Conservation (phyloP, 2,329 filamentous ascomycete genomes). For the Alternaria panax region DNA sequence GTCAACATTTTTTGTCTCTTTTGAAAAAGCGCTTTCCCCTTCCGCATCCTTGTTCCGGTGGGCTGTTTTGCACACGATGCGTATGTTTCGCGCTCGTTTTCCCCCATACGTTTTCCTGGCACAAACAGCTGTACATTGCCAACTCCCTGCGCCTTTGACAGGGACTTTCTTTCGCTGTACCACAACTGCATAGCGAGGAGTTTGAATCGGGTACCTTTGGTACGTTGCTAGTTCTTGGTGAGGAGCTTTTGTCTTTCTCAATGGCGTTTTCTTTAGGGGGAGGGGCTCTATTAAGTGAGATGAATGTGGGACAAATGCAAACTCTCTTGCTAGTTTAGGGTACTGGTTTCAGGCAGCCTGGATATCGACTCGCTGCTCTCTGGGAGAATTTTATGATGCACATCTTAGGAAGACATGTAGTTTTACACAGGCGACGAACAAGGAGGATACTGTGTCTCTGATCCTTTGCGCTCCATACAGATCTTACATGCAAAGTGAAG, state of each 20-base stretch:
- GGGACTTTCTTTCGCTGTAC: conserved; percentile 21
- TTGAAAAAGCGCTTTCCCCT: conserved; percentile 4
- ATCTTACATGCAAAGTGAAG: not conserved
- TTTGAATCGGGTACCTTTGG: conserved; percentile 25
- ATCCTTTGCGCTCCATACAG: not conserved
- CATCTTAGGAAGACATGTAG: not conserved
- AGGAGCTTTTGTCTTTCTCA: conserved; percentile 16
- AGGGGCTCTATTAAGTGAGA: not conserved
- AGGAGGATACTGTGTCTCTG: not conserved
- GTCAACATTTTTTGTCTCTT: conserved; percentile 7
- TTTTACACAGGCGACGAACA: not conserved
- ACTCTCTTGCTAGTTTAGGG: not conserved
- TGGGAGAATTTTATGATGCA: not conserved
- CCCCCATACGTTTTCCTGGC: conserved; percentile 1
- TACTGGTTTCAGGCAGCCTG: not conserved
- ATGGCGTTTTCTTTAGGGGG: conserved; percentile 13
- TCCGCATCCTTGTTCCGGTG: conserved; percentile 1
- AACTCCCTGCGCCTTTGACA: conserved; percentile 7
- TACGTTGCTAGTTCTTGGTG: conserved; percentile 31
- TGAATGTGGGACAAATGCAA: not conserved
- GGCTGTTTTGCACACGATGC: conserved; percentile 12
- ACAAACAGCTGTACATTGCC: not conserved
- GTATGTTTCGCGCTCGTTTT: conserved; percentile 5
- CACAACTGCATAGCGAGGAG: conserved; percentile 46
- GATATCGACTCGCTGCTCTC: not conserved